Conservation (phyloP, 352 stramenopile genomes). For the Globisporangium iwayamae region DNA sequence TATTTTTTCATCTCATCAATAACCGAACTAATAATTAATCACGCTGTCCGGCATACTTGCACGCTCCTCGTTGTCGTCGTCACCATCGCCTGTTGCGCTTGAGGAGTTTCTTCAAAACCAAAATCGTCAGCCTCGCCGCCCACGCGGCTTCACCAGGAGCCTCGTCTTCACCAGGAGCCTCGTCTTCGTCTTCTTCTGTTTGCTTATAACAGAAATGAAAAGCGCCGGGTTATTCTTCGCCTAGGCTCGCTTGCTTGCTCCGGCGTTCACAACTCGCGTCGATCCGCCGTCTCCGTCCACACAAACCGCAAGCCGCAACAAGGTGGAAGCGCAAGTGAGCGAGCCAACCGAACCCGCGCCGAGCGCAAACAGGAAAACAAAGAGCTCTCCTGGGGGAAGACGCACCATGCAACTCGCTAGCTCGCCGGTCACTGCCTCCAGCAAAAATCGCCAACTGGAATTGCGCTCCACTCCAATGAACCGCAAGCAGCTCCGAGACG, state of each 20-base stretch:
- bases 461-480: neutral
- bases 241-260: neutral
- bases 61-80: neutral
- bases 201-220: constrained; percentile 11
- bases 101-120: neutral
- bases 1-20: constrained; percentile 7
- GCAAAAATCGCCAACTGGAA: neutral
- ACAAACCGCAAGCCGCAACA: neutral
- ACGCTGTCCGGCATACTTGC: neutral
- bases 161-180: neutral
- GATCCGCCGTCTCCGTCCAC: neutral
- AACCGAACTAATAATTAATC: constrained; percentile 4
- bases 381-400: neutral
- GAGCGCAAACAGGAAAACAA: constrained; percentile 3
- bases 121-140: neutral
- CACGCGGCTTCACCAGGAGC: neutral
- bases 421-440: no score
- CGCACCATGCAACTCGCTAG: no score
- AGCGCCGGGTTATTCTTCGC: neutral
- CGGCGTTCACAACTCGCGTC: neutral
- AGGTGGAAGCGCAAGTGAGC: neutral
- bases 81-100: neutral
- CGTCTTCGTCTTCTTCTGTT: neutral
- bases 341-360: neutral
- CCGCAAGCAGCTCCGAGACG: neutral